Conservation (phyloP, 192 early-diverging fungal genomes). For the Thamnidium elegans region DNA sequence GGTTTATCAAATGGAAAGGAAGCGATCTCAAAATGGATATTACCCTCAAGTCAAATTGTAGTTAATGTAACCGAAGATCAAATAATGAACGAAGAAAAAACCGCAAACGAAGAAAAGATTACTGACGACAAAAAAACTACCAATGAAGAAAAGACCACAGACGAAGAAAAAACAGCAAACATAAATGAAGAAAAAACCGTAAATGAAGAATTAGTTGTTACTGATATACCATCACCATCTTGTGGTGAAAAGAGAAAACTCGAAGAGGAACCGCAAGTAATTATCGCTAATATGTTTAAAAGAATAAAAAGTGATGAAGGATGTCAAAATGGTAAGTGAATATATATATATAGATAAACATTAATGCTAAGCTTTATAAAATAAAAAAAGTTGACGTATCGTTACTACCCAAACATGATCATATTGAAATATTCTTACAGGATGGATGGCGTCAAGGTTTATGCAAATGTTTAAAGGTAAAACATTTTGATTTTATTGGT, state of each 20-base stretch:
- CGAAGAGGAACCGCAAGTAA: background rate
- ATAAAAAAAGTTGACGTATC: background rate
- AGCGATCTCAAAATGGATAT: constrained; percentile 38
- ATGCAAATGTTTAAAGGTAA: constrained; percentile 63
- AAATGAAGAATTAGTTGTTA: too few relatives aligned
- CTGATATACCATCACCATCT: background rate
- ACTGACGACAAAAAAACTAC: background rate
- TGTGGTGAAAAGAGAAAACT: constrained; percentile 11
- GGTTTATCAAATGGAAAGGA: constrained; percentile 9
- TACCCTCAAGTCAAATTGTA: background rate
- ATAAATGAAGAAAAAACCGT: too few relatives aligned
- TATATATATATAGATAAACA: background rate
- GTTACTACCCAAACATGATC: constrained; percentile 34
- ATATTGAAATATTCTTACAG: constrained; percentile 63
- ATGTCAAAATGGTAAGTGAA: constrained; percentile 3
- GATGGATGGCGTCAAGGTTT: constrained; percentile 73
- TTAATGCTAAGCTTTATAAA: background rate
- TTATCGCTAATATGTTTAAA: background rate
- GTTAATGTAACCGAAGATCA: background rate
- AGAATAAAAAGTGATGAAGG: background rate
- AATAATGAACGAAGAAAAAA: background rate
- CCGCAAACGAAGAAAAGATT: background rate
- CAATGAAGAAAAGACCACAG: constrained; percentile 7
- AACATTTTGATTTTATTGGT: background rate
- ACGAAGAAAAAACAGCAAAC: background rate